These are phyloP conservation scores for Massarina eburnea DNA, from an alignment of 2,329 filamentous ascomycete genomes.

Conservation along the genomic window DNA sequence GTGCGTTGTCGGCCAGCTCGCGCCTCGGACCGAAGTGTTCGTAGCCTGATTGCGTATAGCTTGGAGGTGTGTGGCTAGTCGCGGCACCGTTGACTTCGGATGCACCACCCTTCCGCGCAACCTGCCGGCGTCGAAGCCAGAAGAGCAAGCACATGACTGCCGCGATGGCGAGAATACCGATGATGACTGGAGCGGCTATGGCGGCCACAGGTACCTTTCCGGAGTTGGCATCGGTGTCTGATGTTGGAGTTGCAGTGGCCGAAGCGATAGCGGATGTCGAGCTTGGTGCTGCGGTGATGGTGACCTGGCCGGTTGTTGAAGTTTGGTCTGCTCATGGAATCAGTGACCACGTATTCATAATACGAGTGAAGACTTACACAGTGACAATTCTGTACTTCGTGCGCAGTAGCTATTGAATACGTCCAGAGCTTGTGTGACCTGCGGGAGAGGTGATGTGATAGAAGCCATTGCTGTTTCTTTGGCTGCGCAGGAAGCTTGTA, in stretches of 20 bases:
- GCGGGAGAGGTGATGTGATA: not conserved
- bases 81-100: not conserved
- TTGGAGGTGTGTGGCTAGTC: not conserved
- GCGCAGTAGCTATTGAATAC: constrained; percentile 15
- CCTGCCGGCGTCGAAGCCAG: constrained; percentile 3
- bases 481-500: constrained; percentile 4
- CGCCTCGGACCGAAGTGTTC: not conserved
- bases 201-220: constrained; percentile 9
- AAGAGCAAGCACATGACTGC: constrained; percentile 3
- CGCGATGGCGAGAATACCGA: constrained; percentile 7
- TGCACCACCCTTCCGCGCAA: not conserved
- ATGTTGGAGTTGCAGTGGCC: not conserved
- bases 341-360: not conserved
- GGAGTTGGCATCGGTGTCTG: not conserved
- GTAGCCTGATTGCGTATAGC: not conserved
- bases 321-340: not conserved
- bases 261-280: not conserved
- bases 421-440: constrained; percentile 9
- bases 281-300: not conserved
- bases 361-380: constrained; percentile 6
- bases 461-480: constrained; percentile 1
- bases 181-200: constrained; percentile 6
- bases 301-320: not conserved
- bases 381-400: constrained; percentile 11
- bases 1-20: not conserved